Evolutionary conservation across 768 basidiomycete genomes (phyloP), one percentile per base, ranked within the genome.

Genomic region (Nidularia pulvinata): DNA sequence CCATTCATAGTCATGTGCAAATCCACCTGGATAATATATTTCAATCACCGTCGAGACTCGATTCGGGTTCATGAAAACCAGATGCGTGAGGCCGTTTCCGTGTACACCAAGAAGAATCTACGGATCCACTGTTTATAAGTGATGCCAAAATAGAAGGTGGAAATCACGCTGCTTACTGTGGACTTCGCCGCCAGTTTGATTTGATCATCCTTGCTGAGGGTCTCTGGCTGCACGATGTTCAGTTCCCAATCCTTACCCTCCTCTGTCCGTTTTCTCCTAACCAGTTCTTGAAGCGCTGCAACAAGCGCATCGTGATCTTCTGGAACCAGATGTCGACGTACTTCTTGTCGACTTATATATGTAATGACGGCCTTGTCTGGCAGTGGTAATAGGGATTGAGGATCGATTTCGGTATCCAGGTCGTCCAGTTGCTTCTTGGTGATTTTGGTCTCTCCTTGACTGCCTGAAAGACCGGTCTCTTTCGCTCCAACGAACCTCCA

Each of bases 1-100:
- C 83, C 88, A 92, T 61, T 90, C 83, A 65, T 91, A 91, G 61
- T 91, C 91, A 58, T 85, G 83, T 44, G 89, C 83, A 63, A 89
- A 91, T 1, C 88, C 89, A 1, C 69, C 75, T 0, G 88, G 89
- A 61, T 77, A 85, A 68, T 92, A 88, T n/a, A 93, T 79, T 69
- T 92, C 90, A 56, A 93, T 85, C 7, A 92, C 88, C n/a, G 88
- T 80, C 7, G 87, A 82, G 30, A 82, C 68, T 0, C 81, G 81
- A 5, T 84, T 86, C 6, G 77, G 75, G 22, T 86, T 82, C 88
- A 92, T 90, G 71, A 86, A 79, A 50, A 92, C 76, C 11, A 91
- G 73, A 61, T 91, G 89, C 30, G 88, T 86, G 0, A 92, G 73
- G 22, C 88, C 88, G 60, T 89, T 90, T 7, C 88, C 88, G 55